Base-by-base conservation (phyloP, 2,329 filamentous ascomycete species). In the Tolypocladium tropicale region DNA sequence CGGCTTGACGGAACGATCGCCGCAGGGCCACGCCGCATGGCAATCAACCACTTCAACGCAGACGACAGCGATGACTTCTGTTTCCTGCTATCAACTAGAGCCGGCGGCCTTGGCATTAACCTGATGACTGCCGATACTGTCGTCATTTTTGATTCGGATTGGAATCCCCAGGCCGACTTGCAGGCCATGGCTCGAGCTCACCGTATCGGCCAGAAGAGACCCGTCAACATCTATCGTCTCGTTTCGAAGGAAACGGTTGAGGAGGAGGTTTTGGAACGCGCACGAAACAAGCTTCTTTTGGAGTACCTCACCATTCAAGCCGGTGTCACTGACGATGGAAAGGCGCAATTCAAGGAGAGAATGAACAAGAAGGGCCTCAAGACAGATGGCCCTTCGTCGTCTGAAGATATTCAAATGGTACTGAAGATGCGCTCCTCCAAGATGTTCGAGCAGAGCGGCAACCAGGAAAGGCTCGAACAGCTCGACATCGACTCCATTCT, bases 31-130 rank as follows among this genome's bases (percentile, higher is more conserved):
- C 85, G 94, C 65, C 90, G 92, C 58, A 87, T 95, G 74, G 92
- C 94, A 3, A 99, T 99, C 66, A 94, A 99, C 64, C 93, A 97
- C 69, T 99, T 96, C 78, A 99, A 99, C 66, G 90, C 92, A n/a
- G 89, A 93, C 1, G 90, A 86, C 12, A 99, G 94, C 68, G 88
- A 90, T 4, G 95, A 99, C 67, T 99, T 99, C 67, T 95, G 90
- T 67, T 99, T 99, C 71, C 76, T 99, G 49, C 80, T 99, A 1
- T 99, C 94, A 2, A 99, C 94, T 1, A 85, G 94, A 66, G 94
- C 94, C 55, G 94, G 94, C 77, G 94, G 94, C 70, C 79, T 99
- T n/a, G 94, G 94, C 59, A 99, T 99, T 77, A 99, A 99, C 65
- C 74, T 99, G 55, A 99, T 97, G 90, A 97, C 94, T 28, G 94